These are phyloP conservation scores for Trypanosoma boissoni DNA, from an alignment of 208 protist species.

Conservation along the genomic window DNA sequence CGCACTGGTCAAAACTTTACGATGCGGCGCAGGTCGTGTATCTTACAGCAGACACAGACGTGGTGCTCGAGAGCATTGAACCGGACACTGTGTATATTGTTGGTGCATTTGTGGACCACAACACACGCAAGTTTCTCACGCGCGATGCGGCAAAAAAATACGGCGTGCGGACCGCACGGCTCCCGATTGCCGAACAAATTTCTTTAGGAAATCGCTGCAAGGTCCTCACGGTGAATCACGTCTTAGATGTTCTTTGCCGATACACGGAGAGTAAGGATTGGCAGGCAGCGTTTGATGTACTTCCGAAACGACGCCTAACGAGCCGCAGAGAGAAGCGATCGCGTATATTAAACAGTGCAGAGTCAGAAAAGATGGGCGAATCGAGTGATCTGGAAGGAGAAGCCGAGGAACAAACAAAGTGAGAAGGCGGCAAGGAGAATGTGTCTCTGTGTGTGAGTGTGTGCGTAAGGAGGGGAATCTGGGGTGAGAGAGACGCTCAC, in stretches of 20 bases:
- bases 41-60: slow-evolving; percentile 73
- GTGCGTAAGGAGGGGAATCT: too few relatives aligned
- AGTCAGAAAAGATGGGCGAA: too few relatives aligned
- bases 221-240: slow-evolving; percentile 90
- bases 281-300: slow-evolving; percentile 55
- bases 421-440: too few relatives aligned
- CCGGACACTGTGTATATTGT: slow-evolving; percentile 70
- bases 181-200: slow-evolving; percentile 78
- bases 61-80: slow-evolving; percentile 55
- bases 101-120: slow-evolving; percentile 90
- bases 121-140: slow-evolving; percentile 75
- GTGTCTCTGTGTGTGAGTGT: too few relatives aligned
- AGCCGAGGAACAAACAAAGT: too few relatives aligned
- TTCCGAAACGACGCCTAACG: slow-evolving; percentile 67
- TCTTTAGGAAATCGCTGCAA: slow-evolving; percentile 84
- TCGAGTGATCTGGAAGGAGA: too few relatives aligned
- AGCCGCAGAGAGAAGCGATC: slow-evolving; percentile 29
- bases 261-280: slow-evolving; percentile 56
- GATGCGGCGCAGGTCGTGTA: slow-evolving; percentile 47
- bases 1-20: slow-evolving; percentile 74
- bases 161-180: slow-evolving; percentile 65
- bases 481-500: too few relatives aligned
- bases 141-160: slow-evolving; percentile 46
- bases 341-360: slow-evolving; percentile 1
- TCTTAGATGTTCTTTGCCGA: slow-evolving; percentile 67